A percentile compares a stretch with the other conserved stretches of the same genome.
phyloP scores from a whole-genome alignment of 306 rosid genomes.

The Fagus sylvatica region DNA sequence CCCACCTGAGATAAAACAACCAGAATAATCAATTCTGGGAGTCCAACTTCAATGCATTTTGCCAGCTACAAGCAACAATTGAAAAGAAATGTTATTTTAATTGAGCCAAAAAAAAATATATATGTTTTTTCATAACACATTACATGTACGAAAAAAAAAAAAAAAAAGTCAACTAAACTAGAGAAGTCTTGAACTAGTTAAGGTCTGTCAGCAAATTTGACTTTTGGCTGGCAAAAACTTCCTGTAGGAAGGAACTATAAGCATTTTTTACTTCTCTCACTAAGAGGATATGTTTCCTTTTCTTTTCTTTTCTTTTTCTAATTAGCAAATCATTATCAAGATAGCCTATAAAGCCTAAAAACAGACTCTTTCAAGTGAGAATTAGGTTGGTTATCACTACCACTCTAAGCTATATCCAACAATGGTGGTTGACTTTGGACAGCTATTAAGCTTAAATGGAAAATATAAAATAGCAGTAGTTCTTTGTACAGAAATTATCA shows the following conservation, averaged over 20 bases:
- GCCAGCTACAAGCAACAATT: constrained; percentile 62
- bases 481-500: not conserved
- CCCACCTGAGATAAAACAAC: constrained; percentile 72
- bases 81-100: not conserved
- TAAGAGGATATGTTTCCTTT: no score
- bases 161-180: not conserved
- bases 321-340: no score
- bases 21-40: constrained; percentile 71
- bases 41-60: constrained; percentile 86
- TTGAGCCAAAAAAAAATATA: no score
- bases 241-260: not conserved
- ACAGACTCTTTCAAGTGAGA: not conserved
- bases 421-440: no score
- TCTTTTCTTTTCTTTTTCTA: no score
- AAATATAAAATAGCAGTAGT: not conserved
- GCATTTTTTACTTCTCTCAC: no score
- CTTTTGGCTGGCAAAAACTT: not conserved
- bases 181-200: not conserved
- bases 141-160: not conserved
- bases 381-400: not conserved
- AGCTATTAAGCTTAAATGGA: no score
- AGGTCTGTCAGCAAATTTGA: not conserved
- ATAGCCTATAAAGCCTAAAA: not conserved
- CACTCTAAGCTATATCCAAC: no score
- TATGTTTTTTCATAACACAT: not conserved